These are phyloP conservation scores for Dipodascus geniculatus DNA, from an alignment of 805 yeast species.

Conservation along the genomic window DNA sequence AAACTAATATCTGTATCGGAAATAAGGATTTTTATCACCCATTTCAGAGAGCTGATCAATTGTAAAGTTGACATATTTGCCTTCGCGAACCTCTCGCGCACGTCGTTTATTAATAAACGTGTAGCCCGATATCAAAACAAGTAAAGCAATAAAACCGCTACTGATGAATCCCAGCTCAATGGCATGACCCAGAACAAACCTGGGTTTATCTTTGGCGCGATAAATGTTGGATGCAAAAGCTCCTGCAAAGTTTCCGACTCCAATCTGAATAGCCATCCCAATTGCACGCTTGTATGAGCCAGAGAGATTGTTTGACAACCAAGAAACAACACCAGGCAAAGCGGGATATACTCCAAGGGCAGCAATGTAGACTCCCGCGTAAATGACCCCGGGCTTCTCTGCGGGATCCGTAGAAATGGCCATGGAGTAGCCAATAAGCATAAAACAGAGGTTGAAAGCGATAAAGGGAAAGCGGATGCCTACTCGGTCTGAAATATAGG, in stretches of 20 bases:
- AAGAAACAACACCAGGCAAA: conserved; percentile 49
- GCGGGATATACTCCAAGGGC: conserved; percentile 44
- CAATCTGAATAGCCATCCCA: conserved; percentile 44
- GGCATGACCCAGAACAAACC: conserved; percentile 38
- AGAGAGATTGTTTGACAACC: conserved; percentile 45
- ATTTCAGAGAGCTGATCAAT: conserved; percentile 24
- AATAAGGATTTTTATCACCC: conserved; percentile 35
- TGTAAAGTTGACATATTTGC: conserved; percentile 22
- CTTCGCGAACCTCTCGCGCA: conserved; percentile 20
- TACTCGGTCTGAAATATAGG: conserved; percentile 20
- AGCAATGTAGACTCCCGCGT: conserved; percentile 45
- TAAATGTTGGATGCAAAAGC: conserved; percentile 44
- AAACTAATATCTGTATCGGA: conserved; percentile 20
- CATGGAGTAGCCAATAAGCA: conserved; percentile 27
- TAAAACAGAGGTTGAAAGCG: conserved; percentile 10
- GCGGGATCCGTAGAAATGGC: conserved; percentile 37
- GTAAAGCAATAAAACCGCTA: conserved; percentile 19
- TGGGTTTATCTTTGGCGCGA: conserved; percentile 41
- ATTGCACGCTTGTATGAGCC: conserved; percentile 45
- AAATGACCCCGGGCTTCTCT: conserved; percentile 30
- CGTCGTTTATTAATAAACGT: conserved; percentile 19
- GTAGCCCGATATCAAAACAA: conserved; percentile 11
- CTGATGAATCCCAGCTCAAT: conserved; percentile 34
- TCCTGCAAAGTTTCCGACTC: conserved; percentile 57
- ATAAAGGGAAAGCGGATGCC: conserved; percentile 25